Conservation (phyloP, 495 filamentous ascomycete genomes). For the Daldinia vernicosa region DNA sequence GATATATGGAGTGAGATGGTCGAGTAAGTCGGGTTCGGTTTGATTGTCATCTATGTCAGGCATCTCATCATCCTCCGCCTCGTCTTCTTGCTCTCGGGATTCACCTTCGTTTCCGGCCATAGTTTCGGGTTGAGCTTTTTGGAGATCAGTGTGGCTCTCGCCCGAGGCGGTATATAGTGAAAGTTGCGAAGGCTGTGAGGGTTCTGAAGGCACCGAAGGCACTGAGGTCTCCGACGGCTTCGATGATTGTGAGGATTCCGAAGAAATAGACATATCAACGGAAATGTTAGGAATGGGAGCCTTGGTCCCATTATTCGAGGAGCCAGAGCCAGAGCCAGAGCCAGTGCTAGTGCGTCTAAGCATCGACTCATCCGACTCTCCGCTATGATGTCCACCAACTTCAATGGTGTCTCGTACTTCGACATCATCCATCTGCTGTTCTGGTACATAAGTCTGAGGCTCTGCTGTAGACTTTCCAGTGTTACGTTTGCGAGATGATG, state of each 20-base stretch:
- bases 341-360: conserved; percentile 28
- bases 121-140: not conserved
- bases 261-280: not conserved
- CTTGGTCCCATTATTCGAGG: conserved; percentile 27
- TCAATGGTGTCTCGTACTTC: conserved; percentile 61
- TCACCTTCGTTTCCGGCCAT: not conserved
- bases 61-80: not conserved
- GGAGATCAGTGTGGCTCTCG: not conserved
- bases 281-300: not conserved
- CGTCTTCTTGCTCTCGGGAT: not conserved
- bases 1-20: conserved; percentile 47
- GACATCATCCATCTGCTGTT: conserved; percentile 50
- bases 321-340: conserved; percentile 10
- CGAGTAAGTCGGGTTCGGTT: conserved; percentile 17
- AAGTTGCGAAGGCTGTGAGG: not conserved
- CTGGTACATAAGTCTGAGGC: conserved; percentile 42
- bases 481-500: conserved; percentile 48
- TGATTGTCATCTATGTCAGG: not conserved
- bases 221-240: not conserved
- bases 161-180: not conserved
- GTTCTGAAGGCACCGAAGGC: not conserved
- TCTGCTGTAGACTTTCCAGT: conserved; percentile 47
- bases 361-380: conserved; percentile 37
- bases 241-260: not conserved
- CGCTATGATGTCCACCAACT: conserved; percentile 51